Evolutionary conservation across 371 early-diverging fungal genomes (phyloP), one percentile per base, ranked within the genome.

Genomic region (Entomophthora muscae): DNA sequence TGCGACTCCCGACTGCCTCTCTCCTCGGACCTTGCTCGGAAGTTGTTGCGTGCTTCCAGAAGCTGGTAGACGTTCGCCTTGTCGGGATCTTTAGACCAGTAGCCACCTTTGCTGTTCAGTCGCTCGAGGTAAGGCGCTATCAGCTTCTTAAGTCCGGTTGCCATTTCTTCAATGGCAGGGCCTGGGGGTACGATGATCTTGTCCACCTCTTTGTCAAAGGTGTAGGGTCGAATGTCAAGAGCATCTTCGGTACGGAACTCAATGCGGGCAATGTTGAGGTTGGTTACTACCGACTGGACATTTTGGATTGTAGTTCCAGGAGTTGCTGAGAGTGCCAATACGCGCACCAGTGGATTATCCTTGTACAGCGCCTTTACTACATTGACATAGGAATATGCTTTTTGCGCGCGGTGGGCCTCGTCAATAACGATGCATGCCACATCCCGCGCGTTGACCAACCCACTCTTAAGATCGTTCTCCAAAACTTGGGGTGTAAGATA

Each of bases 171-270:
- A 57, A 86, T 78, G 0, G 78, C 79, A 3, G 78, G 77, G 12
- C 79, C 78, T 32, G 86, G 73, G 13, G 78, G 67, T 0, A 94
- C 81, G 0, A 85, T 73, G 1, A 85, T 68, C 26, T 77, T 78
- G 13, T 89, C 82, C 2, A 85, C 71, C 0, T 65, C 71, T 12
- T 90, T 82, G 12, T 82, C 78, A 66, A 83, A 81, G 0, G 86
- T 81, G 67, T 82, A 92, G 10, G 78, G 80, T 24, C 72, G 77
- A 3, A 96, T 78, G 68, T 95, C 95, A 64, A 85, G 72, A 0
- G 89, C 86, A 28, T 93, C 93, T 68, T 96, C 97, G 0, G 93
- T 90, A 27, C 97, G 74, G 31, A 93, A 73, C 69, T 91, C 89
- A 12, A 92, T 84, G 52, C 79, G 74, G 21, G 84, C 71, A 32